These are phyloP conservation scores for Gracilaria gracilis DNA, from an alignment of 23 red algal species.

Conservation along the genomic window DNA sequence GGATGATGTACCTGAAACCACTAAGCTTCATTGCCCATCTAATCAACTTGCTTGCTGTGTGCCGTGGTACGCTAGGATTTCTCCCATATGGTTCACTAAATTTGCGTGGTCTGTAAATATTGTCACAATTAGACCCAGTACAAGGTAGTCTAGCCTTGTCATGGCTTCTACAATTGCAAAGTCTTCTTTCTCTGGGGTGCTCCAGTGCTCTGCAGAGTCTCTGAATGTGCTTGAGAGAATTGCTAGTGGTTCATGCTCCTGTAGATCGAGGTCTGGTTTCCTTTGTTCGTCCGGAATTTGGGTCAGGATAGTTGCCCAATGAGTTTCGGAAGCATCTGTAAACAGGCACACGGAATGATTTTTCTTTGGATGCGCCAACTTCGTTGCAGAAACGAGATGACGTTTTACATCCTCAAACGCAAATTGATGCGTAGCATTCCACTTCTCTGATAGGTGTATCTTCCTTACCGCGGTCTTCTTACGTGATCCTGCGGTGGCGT, in stretches of 20 bases:
- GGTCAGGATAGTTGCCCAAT: too few relatives aligned
- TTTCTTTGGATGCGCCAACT: neutral
- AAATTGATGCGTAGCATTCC: neutral
- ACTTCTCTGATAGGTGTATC: neutral
- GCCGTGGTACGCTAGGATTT: too few relatives aligned
- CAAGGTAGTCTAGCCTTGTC: too few relatives aligned
- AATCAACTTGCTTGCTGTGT: too few relatives aligned
- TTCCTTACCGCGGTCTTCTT: constrained; percentile 20
- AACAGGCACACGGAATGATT: constrained; percentile 33
- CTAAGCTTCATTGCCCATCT: too few relatives aligned
- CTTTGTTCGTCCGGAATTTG: constrained; percentile 14
- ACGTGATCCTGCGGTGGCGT: neutral
- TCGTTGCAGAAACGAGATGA: constrained; percentile 15
- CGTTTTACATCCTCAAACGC: constrained; percentile 20
- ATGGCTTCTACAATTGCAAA: too few relatives aligned
- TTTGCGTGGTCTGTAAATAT: too few relatives aligned
- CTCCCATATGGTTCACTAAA: too few relatives aligned
- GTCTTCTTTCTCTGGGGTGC: too few relatives aligned
- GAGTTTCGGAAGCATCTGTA: constrained; percentile 47
- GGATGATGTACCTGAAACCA: too few relatives aligned
- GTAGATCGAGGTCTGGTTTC: constrained; percentile 14
- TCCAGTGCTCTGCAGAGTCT: too few relatives aligned
- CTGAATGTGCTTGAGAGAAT: constrained; percentile 19
- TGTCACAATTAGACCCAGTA: too few relatives aligned
- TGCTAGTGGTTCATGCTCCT: constrained; percentile 42